Evolutionary conservation across 2,329 filamentous ascomycete genomes (phyloP), one percentile per base, ranked within the genome.

Genomic region (Leptographium procerum): DNA sequence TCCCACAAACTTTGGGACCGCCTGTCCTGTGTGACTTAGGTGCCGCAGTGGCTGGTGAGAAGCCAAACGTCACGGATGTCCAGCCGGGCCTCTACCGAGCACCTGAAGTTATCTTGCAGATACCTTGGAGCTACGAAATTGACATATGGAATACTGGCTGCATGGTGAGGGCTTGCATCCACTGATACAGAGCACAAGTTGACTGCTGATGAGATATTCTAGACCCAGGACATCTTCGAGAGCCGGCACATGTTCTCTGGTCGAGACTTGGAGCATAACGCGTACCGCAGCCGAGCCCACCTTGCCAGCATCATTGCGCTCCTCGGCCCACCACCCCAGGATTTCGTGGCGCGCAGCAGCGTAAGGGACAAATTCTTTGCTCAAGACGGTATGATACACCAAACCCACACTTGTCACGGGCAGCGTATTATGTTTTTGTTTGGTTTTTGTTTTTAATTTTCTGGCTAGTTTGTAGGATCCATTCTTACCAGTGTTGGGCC

Each of bases 101-200:
- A 7, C 52, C 52, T n/a, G 52, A 53, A 40, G 14, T 53, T 10
- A 36, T 53, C 31, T 31, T 53, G 19, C 26, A 47, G 10, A 31
- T 56, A n/a, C 54, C 54, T 10, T 56, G 54, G 54, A 26, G 22
- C 40, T 47, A 56, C 26, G 40, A 56, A 19, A 56, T 56, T n/a
- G 54, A 56, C 14, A 56, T 56, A 3, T 56, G 54, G 54, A 56
- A 56, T 33, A 40, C 22, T 33, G 54, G 54, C 54, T 56, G 54
- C 40, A 31, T 56, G 28, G 54, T 51, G n/a, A 50, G n/a, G 11
- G 4, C 47, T 22, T 5, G 36, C 19, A 22, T 22, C 19, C 19
- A 10, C 4, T 24, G 16, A 24, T 22, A n/a, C 40, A 3, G 2
- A 19, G 40, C 10, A 19, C 2, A n/a, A 14, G n/a, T 19, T 19